Conservation (phyloP, 225 moss, liverwort and hornwort species). For the Sphagnum tenellum region DNA sequence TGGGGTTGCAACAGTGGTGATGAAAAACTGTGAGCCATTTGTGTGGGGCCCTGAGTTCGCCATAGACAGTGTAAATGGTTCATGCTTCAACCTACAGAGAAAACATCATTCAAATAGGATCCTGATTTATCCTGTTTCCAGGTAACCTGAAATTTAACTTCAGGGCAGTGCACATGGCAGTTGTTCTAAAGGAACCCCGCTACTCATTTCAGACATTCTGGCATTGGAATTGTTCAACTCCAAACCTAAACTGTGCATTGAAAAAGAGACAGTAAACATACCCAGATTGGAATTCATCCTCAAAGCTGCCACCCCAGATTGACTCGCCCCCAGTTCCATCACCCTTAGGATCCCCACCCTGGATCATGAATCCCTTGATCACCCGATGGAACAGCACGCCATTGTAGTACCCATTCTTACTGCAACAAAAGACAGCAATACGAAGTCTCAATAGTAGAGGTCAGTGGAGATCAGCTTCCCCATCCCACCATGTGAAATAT, state of each 20-base stretch:
- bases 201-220: too few species aligned
- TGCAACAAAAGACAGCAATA: conserved; percentile 16
- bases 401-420: conserved; percentile 64
- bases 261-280: conserved; percentile 10
- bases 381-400: conserved; percentile 56
- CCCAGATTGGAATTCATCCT: conserved; percentile 51
- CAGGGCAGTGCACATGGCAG: too few species aligned
- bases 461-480: too few species aligned
- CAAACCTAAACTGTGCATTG: not conserved
- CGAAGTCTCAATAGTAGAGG: too few species aligned
- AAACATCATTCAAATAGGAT: not conserved
- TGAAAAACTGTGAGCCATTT: conserved; percentile 70
- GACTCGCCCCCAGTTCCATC: conserved; percentile 68
- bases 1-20: conserved; percentile 47
- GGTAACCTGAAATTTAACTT: too few species aligned
- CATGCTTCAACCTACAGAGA: conserved; percentile 50
- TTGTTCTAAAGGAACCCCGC: too few species aligned
- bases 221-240: too few species aligned
- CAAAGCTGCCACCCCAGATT: conserved; percentile 54
- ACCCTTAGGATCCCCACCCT: conserved; percentile 61
- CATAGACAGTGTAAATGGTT: conserved; percentile 62
- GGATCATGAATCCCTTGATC: conserved; percentile 77
- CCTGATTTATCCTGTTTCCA: too few species aligned
- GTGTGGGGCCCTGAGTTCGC: conserved; percentile 54
- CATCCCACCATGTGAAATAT: too few species aligned